Conservation (phyloP, 768 basidiomycete genomes). For the Rhodotorula kratochvilovae region DNA sequence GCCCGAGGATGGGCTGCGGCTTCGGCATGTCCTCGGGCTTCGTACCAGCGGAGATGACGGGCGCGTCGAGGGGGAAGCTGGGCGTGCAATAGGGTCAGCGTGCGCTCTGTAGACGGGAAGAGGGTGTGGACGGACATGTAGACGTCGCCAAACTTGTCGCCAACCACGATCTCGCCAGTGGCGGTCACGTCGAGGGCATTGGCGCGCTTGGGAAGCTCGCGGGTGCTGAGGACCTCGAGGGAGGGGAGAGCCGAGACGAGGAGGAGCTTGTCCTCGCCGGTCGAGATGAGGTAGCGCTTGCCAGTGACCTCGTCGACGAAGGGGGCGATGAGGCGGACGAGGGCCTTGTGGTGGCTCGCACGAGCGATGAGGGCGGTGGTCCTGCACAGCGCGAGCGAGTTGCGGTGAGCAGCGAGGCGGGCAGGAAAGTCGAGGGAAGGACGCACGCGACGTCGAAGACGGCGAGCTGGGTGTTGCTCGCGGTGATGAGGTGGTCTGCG, state of each 20-base stretch:
- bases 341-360: constrained; percentile 11
- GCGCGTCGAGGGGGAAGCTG: constrained; percentile 25
- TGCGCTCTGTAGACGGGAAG: constrained; percentile 39
- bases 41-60: background rate
- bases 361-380: background rate
- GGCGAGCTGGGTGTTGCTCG: background rate
- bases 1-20: constrained; percentile 61
- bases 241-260: constrained; percentile 66
- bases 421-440: background rate
- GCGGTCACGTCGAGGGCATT: constrained; percentile 64
- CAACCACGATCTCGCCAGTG: constrained; percentile 65
- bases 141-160: constrained; percentile 93
- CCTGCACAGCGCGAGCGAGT: background rate
- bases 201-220: constrained; percentile 77
- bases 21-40: background rate
- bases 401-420: background rate
- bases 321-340: constrained; percentile 25
- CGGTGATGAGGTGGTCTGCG: background rate
- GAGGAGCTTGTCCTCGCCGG: constrained; percentile 72
- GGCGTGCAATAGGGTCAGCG: background rate
- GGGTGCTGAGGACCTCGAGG: constrained; percentile 58
- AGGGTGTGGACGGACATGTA: constrained; percentile 59
- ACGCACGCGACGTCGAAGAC: background rate
- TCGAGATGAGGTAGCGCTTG: constrained; percentile 55
- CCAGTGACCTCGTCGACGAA: background rate